Conservation (phyloP, 129 eudicot species). For the Saussurea involucrata region DNA sequence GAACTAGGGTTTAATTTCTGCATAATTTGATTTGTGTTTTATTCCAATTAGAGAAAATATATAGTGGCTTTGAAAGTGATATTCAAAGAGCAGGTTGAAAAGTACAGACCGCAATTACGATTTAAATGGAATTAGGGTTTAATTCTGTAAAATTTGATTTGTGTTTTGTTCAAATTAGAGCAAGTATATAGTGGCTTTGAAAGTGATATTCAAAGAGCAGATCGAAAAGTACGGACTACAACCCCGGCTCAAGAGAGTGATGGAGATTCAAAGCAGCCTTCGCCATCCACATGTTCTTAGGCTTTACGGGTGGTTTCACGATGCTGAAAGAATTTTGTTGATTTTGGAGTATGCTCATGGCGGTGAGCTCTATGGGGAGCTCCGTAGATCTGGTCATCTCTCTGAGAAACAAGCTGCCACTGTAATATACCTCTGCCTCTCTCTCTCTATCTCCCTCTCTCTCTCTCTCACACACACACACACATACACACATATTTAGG, state of each 20-base stretch:
- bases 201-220: no score
- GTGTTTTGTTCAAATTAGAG: no score
- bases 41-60: no score
- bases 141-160: no score
- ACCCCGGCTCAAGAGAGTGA: constrained; percentile 79
- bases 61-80: no score
- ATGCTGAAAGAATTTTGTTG: constrained; percentile 45
- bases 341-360: constrained; percentile 88
- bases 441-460: background rate
- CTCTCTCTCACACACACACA: no score
- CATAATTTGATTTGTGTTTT: no score
- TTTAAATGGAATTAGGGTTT: no score
- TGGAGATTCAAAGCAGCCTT: constrained; percentile 72
- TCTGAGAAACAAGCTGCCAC: constrained; percentile 41
- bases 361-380: constrained; percentile 75
- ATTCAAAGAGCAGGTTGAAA: no score
- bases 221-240: constrained; percentile 22
- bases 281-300: constrained; percentile 78
- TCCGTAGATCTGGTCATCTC: constrained; percentile 22
- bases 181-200: no score
- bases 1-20: no score
- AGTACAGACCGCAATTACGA: no score
- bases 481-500: background rate
- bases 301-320: constrained; percentile 88
- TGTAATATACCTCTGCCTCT: constrained; percentile 16